Evolutionary conservation across 1,284 basidiomycete genomes (phyloP), one percentile per base, ranked within the genome.

Genomic region (Cutaneotrichosporon sp.): DNA sequence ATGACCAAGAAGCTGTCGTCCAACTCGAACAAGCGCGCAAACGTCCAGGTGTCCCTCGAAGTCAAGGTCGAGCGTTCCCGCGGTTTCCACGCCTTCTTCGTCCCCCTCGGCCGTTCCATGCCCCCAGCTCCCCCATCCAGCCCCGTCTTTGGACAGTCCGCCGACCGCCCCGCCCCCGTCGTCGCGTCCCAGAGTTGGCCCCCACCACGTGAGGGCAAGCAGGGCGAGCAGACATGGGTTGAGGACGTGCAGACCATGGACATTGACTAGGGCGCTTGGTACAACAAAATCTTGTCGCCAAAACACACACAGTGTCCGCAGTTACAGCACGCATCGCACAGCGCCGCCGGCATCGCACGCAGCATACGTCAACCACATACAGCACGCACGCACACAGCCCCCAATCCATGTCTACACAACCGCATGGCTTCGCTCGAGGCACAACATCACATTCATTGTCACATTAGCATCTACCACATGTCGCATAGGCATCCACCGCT

Each of bases 21-120:
- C 1, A 30, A 5, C 26, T 63, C 49, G 1, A 45, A 50, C 46
- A 71, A 73, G 54, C 63, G 64, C 40, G 54, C 61, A 26, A 57
- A 44, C 41, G 71, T 73, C 13, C 69, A 73, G 54, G 54, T 65
- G 45, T 56, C 61, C 2, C 63, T 73, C 34, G 68, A 73, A 44
- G 57, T 63, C 49, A 71, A 73, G 53, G 71, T 73, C 46, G 68
- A 71, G 52, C 60, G 63, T 22, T 62, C 66, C 17, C 54, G 66
- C 42, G 67, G 71, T 2, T 72, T 71, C 59, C 67, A 70, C 36
- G 66, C 67, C 17, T 68, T 70, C 59, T 71, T 71, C 54, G 64
- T 73, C 7, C 69, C 69, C 8, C 58, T 70, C 12, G 65, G 62
- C 7, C 54, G 59, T 13, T 41, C 46, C 30, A 48, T 69, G 49